phyloP scores from a whole-genome alignment of 202 grass and related monocot genomes.

The Saccharum hybrid region DNA sequence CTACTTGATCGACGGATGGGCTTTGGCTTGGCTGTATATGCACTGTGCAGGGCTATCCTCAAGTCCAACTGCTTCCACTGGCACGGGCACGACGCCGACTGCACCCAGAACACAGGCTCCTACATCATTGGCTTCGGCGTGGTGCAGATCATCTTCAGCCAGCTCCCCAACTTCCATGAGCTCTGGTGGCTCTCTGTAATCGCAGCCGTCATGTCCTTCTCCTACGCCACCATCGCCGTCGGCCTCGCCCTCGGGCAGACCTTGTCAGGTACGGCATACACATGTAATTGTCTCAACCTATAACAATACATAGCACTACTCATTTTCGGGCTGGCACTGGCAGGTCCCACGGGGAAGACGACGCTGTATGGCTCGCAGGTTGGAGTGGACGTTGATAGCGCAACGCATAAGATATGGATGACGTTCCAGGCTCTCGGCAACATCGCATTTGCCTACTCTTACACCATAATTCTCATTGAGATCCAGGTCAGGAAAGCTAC shows the following conservation, averaged over 20 bases:
- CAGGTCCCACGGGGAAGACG: conserved; percentile 51
- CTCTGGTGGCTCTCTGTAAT: conserved; percentile 63
- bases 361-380: conserved; percentile 62
- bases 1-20: neutral
- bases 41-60: conserved; percentile 55
- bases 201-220: conserved; percentile 65
- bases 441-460: conserved; percentile 85
- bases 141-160: conserved; percentile 73
- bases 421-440: conserved; percentile 77
- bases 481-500: conserved; percentile 33
- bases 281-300: neutral
- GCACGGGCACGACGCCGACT: conserved; percentile 58
- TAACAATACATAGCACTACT: neutral
- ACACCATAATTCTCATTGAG: conserved; percentile 82
- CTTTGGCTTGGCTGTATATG: neutral
- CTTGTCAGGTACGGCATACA: neutral
- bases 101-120: conserved; percentile 50
- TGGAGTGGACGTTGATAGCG: conserved; percentile 58
- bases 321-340: neutral
- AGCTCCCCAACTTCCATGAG: conserved; percentile 66
- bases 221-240: conserved; percentile 53
- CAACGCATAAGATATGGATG: conserved; percentile 67
- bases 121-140: conserved; percentile 80
- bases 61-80: conserved; percentile 78
- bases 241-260: conserved; percentile 50